Evolutionary conservation across 2,329 filamentous ascomycete genomes (phyloP), one percentile per base, ranked within the genome.

Genomic region (Cladobotryum mycophilum): DNA sequence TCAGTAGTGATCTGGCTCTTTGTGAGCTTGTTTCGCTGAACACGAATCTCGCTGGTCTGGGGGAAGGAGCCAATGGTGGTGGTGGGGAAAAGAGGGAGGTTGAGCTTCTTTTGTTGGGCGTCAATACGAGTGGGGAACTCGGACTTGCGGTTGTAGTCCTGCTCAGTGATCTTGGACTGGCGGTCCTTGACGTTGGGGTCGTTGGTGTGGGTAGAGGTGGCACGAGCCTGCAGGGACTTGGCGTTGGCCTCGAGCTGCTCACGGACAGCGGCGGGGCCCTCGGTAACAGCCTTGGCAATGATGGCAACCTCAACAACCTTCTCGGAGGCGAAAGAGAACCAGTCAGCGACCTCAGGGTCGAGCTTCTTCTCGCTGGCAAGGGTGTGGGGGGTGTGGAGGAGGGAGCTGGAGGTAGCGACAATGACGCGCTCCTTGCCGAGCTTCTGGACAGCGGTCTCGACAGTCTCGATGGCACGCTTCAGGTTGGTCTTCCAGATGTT

Each of bases 401-500:
- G 89, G 61, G 93, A 97, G 80, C 87, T 93, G 67, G 93, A 97
- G 61, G 91, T 96, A 67, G 93, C 88, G 62, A 96, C 89, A 61
- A 99, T 88, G 71, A 99, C 92, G 68, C 93, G 89, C 61, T 97
- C 91, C 81, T 96, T 92, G 76, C 93, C 92, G 57, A 99, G 84
- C 79, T 95, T 82, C 79, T 96, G 89, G 65, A 97, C 78, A 58
- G 92, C 93, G 54, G 82, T 78, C 83, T 97, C 89, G 55, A 93
- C 86, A 58, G 78, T 82, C 79, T 93, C 91, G 59, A 99, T 95
- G 67, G 93, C 90, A 65, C 83, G 84, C 83, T 95, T 88, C 78
- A 96, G 87, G 85, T 97, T 95, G 76, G 90, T 96, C 88, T 99
- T 99, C 93, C 93, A 99, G 81, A 99, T 97, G 83, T 99, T 99